Conservation (phyloP, 768 basidiomycete species). For the Amanita pseudoporphyria region DNA sequence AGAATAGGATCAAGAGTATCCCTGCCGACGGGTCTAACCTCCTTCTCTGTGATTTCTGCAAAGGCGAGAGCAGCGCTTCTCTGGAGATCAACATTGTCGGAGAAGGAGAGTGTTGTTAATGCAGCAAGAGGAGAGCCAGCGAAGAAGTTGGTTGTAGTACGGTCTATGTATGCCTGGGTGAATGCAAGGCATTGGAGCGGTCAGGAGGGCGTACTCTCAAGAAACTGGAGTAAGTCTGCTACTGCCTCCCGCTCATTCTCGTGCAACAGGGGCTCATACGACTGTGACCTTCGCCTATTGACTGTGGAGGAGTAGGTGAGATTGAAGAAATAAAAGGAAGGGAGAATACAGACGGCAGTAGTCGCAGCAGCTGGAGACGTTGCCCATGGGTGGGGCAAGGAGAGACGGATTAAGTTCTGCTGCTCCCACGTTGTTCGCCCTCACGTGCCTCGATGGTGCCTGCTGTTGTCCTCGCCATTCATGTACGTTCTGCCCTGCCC, state of each 20-base stretch:
- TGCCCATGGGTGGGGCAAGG: slow-evolving; percentile 45
- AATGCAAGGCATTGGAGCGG: not conserved
- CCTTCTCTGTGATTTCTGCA: slow-evolving; percentile 99
- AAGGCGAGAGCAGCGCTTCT: slow-evolving; percentile 96
- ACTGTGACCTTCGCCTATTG: slow-evolving; percentile 73
- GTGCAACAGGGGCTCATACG: slow-evolving; percentile 77
- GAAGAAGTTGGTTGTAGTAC: slow-evolving; percentile 98
- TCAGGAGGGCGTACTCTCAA: slow-evolving; percentile 69
- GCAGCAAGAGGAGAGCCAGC: slow-evolving; percentile 85
- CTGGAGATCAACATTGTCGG: slow-evolving; percentile 98
- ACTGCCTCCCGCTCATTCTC: slow-evolving; percentile 98
- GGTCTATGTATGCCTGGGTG: slow-evolving; percentile 46
- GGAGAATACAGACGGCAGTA: slow-evolving; percentile 56
- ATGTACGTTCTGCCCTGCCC: too few species aligned
- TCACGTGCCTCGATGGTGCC: too few species aligned
- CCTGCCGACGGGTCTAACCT: slow-evolving; percentile 91
- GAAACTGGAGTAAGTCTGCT: slow-evolving; percentile 91
- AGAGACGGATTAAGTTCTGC: not conserved
- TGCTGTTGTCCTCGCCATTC: too few species aligned
- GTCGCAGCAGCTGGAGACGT: slow-evolving; percentile 72
- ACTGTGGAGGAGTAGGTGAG: slow-evolving; percentile 34
- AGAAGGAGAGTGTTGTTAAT: slow-evolving; percentile 94
- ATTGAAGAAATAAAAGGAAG: slow-evolving; percentile 10
- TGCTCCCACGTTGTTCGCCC: slow-evolving; percentile 5
- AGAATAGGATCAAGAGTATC: slow-evolving; percentile 98